These are phyloP conservation scores for Hericium rajendrae DNA, from an alignment of 768 basidiomycete genomes.

Conservation along the genomic window DNA sequence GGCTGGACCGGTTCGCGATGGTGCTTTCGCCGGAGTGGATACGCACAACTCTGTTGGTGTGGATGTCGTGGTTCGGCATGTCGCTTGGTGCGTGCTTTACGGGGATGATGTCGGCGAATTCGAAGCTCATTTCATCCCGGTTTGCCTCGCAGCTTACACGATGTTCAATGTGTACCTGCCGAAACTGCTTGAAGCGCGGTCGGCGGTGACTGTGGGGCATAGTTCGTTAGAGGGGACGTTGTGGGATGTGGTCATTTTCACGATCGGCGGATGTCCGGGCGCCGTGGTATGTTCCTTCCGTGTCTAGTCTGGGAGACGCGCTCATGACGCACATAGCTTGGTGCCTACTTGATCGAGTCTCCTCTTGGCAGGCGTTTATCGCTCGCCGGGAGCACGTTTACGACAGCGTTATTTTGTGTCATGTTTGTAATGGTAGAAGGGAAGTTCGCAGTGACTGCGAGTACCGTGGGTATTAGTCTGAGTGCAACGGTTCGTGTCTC, in stretches of 20 bases:
- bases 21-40: constrained; percentile 72
- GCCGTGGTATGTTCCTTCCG: constrained; percentile 43
- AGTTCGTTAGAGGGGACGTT: constrained; percentile 53
- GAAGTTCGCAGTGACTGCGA: constrained; percentile 50
- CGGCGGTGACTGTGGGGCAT: constrained; percentile 16
- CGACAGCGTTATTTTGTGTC: constrained; percentile 67
- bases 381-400: constrained; percentile 63
- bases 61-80: constrained; percentile 70
- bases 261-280: constrained; percentile 77
- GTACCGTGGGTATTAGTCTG: constrained; percentile 69
- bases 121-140: constrained; percentile 5
- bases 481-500: constrained; percentile 51
- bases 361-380: constrained; percentile 62
- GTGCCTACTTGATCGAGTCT: constrained; percentile 75
- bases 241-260: constrained; percentile 84
- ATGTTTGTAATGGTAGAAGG: constrained; percentile 54
- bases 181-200: constrained; percentile 65
- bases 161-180: constrained; percentile 94
- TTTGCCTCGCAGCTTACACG: constrained; percentile 48
- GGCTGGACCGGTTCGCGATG: constrained; percentile 57
- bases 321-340: constrained; percentile 39
- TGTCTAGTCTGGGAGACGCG: background rate
- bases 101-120: background rate
- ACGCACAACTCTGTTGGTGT: constrained; percentile 68
- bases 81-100: constrained; percentile 51